Evolutionary conservation across 257 asterid genomes (phyloP).

Genomic region (Gentiana macrophylla): DNA sequence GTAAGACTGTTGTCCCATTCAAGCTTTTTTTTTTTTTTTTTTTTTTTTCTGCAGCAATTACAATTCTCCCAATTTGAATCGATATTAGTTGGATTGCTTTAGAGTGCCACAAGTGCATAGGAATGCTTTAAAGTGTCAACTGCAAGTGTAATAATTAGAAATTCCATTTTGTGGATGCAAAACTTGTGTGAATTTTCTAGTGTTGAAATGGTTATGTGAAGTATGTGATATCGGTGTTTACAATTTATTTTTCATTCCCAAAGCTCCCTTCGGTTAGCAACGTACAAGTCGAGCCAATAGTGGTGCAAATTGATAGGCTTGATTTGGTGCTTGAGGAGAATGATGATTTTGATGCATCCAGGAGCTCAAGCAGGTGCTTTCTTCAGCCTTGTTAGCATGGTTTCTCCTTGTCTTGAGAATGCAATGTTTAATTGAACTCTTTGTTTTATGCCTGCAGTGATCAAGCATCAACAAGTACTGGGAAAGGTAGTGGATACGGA

Average conservation of each 20-base stretch:
- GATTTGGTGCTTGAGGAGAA: conserved; percentile 92
- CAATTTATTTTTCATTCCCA: conserved; percentile 14
- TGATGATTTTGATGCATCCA: conserved; percentile 50
- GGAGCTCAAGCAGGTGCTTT: conserved; percentile 53
- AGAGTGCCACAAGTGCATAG: too few relatives aligned
- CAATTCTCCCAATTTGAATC: too few relatives aligned
- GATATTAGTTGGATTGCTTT: too few relatives aligned
- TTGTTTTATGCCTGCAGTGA: conserved; percentile 27
- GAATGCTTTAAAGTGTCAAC: too few relatives aligned
- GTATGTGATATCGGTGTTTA: conserved; percentile 4
- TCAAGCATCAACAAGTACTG: conserved; percentile 39
- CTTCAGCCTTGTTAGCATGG: conserved; percentile 15
- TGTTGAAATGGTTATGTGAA: background rate
- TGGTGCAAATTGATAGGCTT: conserved; percentile 81
- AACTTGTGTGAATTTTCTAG: background rate
- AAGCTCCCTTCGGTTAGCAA: conserved; percentile 96
- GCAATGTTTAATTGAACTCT: background rate
- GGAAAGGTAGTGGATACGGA: conserved; percentile 78
- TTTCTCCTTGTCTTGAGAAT: conserved; percentile 1
- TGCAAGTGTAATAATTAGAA: too few relatives aligned
- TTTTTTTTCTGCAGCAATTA: background rate
- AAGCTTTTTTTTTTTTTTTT: background rate
- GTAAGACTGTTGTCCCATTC: conserved; percentile 28
- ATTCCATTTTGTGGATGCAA: too few relatives aligned
- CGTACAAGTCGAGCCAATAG: conserved; percentile 88